Percentiles rank a stretch among this genome's conserved stretches.
These are phyloP conservation scores for Maudiozyma saulgeensis DNA, from an alignment of 805 yeast species.

Conservation along the genomic window DNA sequence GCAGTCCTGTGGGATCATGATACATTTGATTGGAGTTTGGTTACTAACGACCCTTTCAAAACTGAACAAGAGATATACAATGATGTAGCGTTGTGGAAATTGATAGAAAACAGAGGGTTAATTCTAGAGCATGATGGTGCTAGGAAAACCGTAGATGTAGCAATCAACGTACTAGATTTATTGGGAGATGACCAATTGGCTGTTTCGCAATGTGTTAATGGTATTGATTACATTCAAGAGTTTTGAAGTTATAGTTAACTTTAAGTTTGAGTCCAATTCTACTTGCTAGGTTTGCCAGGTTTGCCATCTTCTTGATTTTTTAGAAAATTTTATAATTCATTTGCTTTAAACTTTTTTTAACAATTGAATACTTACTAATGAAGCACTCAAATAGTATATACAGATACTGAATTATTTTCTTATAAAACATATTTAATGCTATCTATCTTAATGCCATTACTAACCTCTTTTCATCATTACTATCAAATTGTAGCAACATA, in stretches of 20 bases:
- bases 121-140: slow-evolving; percentile 83
- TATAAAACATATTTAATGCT: background rate
- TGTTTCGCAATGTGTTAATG: slow-evolving; percentile 69
- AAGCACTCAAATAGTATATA: too few species aligned
- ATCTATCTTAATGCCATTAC: slow-evolving; percentile 36
- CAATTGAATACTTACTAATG: too few species aligned
- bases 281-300: background rate
- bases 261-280: too few species aligned
- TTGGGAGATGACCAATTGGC: slow-evolving; percentile 58
- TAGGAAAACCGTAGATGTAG: slow-evolving; percentile 58
- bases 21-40: slow-evolving; percentile 81
- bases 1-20: slow-evolving; percentile 88
- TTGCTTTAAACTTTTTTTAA: background rate
- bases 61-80: slow-evolving; percentile 43
- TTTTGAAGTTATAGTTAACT: slow-evolving; percentile 1
- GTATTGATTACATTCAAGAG: slow-evolving; percentile 47
- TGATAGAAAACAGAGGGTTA: slow-evolving; percentile 41
- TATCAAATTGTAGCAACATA: slow-evolving; percentile 57
- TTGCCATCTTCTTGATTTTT: background rate
- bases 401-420: too few species aligned
- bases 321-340: background rate
- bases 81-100: slow-evolving; percentile 49
- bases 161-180: slow-evolving; percentile 45
- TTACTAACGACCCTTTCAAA: slow-evolving; percentile 35
- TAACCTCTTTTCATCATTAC: slow-evolving; percentile 67